Evolutionary conservation across 1,139 yeast genomes (phyloP).

Genomic region (Debaryomyces sp.): DNA sequence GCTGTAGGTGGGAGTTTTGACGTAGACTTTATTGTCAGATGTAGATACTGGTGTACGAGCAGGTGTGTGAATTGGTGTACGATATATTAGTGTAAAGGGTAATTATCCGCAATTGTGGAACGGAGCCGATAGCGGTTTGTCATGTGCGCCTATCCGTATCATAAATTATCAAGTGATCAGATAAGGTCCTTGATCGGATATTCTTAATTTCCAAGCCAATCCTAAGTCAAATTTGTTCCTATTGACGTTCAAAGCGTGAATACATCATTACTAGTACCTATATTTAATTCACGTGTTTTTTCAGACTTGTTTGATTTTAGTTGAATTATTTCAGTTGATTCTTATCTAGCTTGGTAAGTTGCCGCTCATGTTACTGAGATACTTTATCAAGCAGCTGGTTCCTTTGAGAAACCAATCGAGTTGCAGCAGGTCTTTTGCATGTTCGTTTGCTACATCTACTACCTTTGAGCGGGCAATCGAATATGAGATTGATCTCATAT

Average conservation of each 20-base stretch:
- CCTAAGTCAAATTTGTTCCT: neutral
- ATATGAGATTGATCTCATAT: slow-evolving; percentile 41
- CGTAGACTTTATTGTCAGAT: no score
- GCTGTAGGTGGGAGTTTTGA: no score
- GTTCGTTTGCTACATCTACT: slow-evolving; percentile 15
- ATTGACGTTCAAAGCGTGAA: neutral
- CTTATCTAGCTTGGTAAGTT: neutral
- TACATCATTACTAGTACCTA: neutral
- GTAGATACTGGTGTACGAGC: no score
- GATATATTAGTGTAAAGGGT: neutral
- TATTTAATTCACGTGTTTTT: neutral
- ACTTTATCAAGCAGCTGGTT: neutral
- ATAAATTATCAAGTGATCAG: slow-evolving; percentile 4
- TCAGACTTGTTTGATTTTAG: neutral
- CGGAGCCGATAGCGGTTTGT: neutral
- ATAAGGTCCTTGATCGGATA: slow-evolving; percentile 4
- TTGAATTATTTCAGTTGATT: neutral
- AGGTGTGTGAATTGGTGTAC: neutral
- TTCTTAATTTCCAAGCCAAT: neutral
- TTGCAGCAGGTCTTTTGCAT: neutral
- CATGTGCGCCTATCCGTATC: neutral
- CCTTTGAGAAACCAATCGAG: neutral
- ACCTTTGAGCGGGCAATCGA: slow-evolving; percentile 21
- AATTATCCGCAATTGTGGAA: no score
- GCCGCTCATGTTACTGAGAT: slow-evolving; percentile 8